phyloP scores from a whole-genome alignment of 2,329 filamentous ascomycete species.

The Pseudovirgaria hyperparasitica region DNA sequence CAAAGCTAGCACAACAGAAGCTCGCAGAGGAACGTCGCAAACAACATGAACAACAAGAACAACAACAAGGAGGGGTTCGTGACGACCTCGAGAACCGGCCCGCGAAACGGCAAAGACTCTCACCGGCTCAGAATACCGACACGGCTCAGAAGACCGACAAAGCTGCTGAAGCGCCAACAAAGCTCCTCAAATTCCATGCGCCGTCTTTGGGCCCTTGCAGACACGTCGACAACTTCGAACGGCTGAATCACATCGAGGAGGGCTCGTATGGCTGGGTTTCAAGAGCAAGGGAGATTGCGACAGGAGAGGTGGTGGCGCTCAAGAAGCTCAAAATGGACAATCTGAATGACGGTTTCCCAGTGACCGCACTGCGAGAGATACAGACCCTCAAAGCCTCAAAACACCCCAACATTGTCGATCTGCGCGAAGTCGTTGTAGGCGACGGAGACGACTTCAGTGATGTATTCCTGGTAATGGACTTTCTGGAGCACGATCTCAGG shows the following conservation, averaged over 20 bases:
- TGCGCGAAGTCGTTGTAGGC: constrained; percentile 77
- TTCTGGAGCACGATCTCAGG: constrained; percentile 93
- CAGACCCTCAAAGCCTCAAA: constrained; percentile 71
- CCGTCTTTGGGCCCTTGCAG: constrained; percentile 58
- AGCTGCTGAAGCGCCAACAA: constrained; percentile 28
- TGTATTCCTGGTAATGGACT: constrained; percentile 94
- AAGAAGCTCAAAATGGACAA: constrained; percentile 88
- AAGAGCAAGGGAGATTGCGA: constrained; percentile 60
- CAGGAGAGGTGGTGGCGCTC: constrained; percentile 72
- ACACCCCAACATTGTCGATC: constrained; percentile 69
- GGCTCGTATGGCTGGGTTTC: constrained; percentile 94
- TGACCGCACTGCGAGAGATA: constrained; percentile 88
- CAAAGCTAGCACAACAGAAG: constrained; percentile 70
- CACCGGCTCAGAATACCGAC: constrained; percentile 30
- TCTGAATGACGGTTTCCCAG: constrained; percentile 69
- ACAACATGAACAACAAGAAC: constrained; percentile 11
- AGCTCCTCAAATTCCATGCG: constrained; percentile 58
- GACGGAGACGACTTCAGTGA: constrained; percentile 40
- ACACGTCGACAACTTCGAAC: constrained; percentile 78
- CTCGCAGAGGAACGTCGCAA: constrained; percentile 42
- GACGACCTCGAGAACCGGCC: constrained; percentile 27
- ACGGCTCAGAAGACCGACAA: constrained; percentile 12
- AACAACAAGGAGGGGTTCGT: too few relatives aligned
- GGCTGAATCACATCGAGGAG: constrained; percentile 93
- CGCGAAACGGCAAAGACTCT: constrained; percentile 49